A percentile compares a stretch with the other conserved stretches of the same genome.
Conservation (phyloP, 768 basidiomycete species). For the Pisolithus albus region DNA sequence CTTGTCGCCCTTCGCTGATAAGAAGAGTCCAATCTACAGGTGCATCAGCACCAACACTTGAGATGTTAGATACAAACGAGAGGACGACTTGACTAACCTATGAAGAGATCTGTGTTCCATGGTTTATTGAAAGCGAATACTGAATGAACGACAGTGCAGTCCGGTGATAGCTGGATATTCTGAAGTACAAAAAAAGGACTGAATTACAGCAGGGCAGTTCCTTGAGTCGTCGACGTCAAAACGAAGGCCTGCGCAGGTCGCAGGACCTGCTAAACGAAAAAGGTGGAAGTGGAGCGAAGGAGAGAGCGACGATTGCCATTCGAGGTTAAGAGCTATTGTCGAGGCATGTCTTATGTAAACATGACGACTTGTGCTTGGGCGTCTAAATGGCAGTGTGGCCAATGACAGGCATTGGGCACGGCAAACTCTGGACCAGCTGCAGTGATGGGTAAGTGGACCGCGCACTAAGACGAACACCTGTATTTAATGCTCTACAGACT, state of each 20-base stretch:
- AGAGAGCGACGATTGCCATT: not conserved
- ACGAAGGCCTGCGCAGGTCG: not conserved
- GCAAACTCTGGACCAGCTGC: not conserved
- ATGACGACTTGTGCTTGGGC: not conserved
- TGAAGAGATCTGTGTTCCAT: not conserved
- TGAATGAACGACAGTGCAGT: not conserved
- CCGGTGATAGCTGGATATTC: not conserved
- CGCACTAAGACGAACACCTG: not conserved
- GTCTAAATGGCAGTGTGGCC: not conserved
- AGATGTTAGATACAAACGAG: not conserved
- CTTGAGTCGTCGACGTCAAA: not conserved
- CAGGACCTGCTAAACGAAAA: not conserved
- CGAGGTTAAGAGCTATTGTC: not conserved
- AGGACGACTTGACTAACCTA: not conserved
- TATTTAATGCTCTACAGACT: conserved; percentile 38
- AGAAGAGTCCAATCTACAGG: conserved; percentile 1
- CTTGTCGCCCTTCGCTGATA: conserved; percentile 4
- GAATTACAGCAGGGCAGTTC: not conserved
- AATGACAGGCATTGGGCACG: not conserved
- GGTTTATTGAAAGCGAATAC: not conserved
- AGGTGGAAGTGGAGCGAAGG: not conserved
- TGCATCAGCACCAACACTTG: not conserved
- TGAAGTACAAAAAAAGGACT: not conserved
- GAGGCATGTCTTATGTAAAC: not conserved
- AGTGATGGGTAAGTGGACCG: not conserved